Conservation (phyloP, 345 rosid genomes). For the Zanthoxylum bungeanum region DNA sequence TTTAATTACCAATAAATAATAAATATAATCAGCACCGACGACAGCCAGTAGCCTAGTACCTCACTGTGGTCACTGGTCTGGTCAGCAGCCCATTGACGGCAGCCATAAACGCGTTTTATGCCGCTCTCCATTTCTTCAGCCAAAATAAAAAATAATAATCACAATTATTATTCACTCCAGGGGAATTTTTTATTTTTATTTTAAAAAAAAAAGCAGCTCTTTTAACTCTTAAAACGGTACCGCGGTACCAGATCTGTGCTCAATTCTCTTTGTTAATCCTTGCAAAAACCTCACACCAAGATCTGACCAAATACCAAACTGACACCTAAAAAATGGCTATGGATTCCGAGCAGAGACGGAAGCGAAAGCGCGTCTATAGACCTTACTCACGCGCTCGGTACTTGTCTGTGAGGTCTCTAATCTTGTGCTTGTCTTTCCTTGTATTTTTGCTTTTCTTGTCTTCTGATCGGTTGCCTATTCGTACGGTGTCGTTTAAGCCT, state of each 20-base stretch:
- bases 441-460: conserved; percentile 62
- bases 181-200: too few relatives aligned
- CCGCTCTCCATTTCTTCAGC: background rate
- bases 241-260: conserved; percentile 35
- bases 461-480: conserved; percentile 47
- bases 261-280: background rate
- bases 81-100: conserved; percentile 18
- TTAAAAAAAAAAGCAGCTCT: too few relatives aligned
- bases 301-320: background rate
- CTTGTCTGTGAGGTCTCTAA: conserved; percentile 53
- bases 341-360: conserved; percentile 82
- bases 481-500: conserved; percentile 50
- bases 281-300: background rate
- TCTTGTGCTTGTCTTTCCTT: conserved; percentile 54
- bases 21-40: background rate
- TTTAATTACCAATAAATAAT: background rate
- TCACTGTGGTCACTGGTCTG: too few relatives aligned
- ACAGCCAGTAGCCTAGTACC: too few relatives aligned
- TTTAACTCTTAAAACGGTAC: conserved; percentile 1
- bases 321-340: conserved; percentile 15
- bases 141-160: background rate
- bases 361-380: conserved; percentile 64
- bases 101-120: conserved; percentile 11
- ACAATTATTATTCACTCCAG: background rate
- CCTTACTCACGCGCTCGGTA: conserved; percentile 32